phyloP scores from a whole-genome alignment of 306 rosid genomes.

The Inga oerstediana region DNA sequence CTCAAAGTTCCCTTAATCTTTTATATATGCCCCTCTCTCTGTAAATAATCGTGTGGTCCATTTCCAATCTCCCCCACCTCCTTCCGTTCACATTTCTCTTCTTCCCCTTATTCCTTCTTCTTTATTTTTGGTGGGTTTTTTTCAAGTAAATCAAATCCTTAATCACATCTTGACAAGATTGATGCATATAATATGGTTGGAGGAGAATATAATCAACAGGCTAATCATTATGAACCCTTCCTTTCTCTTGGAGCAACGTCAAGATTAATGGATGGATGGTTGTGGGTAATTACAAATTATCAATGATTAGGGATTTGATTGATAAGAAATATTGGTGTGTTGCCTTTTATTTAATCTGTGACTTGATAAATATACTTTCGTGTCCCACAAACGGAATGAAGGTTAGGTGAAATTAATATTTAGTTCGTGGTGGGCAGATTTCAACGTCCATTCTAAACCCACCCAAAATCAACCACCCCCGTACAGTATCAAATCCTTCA shows the following conservation, averaged over 20 bases:
- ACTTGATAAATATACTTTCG: background rate
- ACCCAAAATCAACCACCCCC: slow-evolving; percentile 18
- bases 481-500: background rate
- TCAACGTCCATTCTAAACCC: background rate
- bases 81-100: slow-evolving; percentile 27
- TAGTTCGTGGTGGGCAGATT: background rate
- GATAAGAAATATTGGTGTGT: background rate
- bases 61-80: slow-evolving; percentile 38
- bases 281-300: background rate
- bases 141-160: background rate
- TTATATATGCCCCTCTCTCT: slow-evolving; percentile 34
- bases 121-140: background rate
- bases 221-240: background rate
- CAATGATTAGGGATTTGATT: slow-evolving; percentile 20
- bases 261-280: background rate
- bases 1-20: slow-evolving; percentile 48
- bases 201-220: slow-evolving; percentile 5
- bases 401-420: slow-evolving; percentile 14
- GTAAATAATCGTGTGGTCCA: slow-evolving; percentile 75
- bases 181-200: background rate
- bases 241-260: background rate
- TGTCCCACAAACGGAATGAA: background rate
- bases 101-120: slow-evolving; percentile 28
- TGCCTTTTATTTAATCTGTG: background rate
- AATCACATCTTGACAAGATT: background rate